Conservation (phyloP, 2,329 filamentous ascomycete species). For the Teratosphaeria destructans region DNA sequence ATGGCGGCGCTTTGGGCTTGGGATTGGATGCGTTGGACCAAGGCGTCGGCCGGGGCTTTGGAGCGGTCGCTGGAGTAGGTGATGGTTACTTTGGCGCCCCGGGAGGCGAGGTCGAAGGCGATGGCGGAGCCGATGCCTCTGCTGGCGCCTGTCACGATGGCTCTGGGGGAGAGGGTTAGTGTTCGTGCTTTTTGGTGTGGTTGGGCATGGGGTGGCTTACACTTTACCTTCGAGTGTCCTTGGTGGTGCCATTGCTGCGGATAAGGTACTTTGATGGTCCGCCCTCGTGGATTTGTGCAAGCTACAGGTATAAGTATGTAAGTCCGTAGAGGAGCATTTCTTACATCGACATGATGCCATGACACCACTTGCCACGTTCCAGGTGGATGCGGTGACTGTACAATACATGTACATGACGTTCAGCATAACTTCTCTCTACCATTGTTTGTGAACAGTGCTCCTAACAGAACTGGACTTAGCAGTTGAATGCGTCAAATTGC, state of each 20-base stretch:
- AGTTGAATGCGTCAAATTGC: no score
- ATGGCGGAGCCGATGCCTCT: constrained; percentile 1
- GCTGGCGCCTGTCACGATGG: background rate
- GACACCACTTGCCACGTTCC: background rate
- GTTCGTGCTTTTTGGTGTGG: background rate
- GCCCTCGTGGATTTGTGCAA: no score
- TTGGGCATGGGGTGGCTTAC: background rate
- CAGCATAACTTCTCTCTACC: background rate
- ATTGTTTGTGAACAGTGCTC: background rate
- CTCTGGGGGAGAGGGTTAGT: background rate
- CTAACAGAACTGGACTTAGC: no score
- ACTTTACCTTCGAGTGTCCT: background rate
- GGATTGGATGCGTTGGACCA: background rate
- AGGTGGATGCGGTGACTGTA: background rate
- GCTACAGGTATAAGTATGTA: no score
- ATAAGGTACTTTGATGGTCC: background rate
- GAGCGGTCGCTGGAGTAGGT: background rate
- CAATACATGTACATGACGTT: background rate
- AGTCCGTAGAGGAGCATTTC: no score
- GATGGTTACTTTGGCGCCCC: background rate
- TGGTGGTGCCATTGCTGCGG: background rate
- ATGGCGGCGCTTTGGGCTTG: background rate
- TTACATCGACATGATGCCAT: background rate
- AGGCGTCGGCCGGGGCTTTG: background rate
- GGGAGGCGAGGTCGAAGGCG: background rate